A percentile compares a stretch with the other conserved stretches of the same genome.
These are phyloP conservation scores for Apiotrichum porosum DNA, from an alignment of 1,284 basidiomycete species.

Conservation along the genomic window DNA sequence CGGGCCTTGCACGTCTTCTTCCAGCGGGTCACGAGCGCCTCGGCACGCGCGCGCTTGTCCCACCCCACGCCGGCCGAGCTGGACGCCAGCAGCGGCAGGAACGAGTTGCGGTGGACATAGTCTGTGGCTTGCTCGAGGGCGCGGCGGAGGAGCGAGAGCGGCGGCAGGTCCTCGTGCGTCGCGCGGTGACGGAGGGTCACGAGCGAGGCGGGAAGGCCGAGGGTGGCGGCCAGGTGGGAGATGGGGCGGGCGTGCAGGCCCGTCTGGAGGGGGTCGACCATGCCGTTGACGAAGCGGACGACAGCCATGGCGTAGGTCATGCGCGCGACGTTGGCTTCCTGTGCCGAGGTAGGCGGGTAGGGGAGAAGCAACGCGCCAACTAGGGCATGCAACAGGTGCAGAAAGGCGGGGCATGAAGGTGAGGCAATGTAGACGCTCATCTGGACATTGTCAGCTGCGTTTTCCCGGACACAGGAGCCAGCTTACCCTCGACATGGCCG, in stretches of 20 bases:
- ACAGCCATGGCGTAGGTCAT: constrained; percentile 64
- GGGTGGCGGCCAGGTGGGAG: constrained; percentile 74
- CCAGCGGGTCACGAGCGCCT: constrained; percentile 34
- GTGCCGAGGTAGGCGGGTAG: constrained; percentile 54
- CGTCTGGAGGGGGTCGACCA: constrained; percentile 88
- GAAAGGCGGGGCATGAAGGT: constrained; percentile 67
- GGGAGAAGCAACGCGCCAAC: constrained; percentile 59
- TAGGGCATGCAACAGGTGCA: constrained; percentile 56
- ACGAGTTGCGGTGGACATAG: constrained; percentile 65
- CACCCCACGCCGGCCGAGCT: constrained; percentile 51
- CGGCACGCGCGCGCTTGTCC: constrained; percentile 52
- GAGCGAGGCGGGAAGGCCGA: constrained; percentile 80
- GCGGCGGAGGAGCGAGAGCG: constrained; percentile 70
- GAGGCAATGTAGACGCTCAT: constrained; percentile 69
- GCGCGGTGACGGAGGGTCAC: constrained; percentile 93
- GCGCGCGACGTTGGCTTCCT: constrained; percentile 53
- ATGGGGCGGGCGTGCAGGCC: constrained; percentile 76
- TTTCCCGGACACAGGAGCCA: too few species aligned
- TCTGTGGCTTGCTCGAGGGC: constrained; percentile 64
- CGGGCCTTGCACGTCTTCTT: constrained; percentile 45
- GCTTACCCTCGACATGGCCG: constrained; percentile 68
- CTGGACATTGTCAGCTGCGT: too few species aligned
- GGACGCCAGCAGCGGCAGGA: constrained; percentile 61
- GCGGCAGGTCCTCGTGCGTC: constrained; percentile 93
- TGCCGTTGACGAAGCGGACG: constrained; percentile 85